phyloP scores from a whole-genome alignment of 2,329 filamentous ascomycete species.

The Colletotrichum viniferum region DNA sequence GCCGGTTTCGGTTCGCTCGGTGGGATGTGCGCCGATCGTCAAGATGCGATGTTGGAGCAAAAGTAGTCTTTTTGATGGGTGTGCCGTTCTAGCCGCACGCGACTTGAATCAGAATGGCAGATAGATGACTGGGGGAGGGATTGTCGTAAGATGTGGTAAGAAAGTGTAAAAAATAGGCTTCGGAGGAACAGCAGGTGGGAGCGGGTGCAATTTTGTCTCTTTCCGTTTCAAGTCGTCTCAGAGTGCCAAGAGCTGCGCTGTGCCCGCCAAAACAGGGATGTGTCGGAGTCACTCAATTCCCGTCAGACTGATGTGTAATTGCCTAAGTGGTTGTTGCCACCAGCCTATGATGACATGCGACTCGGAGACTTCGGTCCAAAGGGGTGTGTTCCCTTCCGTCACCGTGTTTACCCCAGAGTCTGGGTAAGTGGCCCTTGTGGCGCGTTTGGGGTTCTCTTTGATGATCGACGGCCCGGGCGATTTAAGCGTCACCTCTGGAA shows the following conservation, averaged over 20 bases:
- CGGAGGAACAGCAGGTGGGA: neutral
- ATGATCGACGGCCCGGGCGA: neutral
- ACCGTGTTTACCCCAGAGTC: neutral
- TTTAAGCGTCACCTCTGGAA: neutral
- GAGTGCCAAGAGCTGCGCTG: constrained; percentile 3
- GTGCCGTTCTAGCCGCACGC: neutral
- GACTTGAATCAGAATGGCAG: neutral
- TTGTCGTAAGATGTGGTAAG: neutral
- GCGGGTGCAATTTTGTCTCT: constrained; percentile 10
- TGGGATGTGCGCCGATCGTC: neutral
- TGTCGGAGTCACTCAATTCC: neutral
- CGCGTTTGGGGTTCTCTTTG: neutral
- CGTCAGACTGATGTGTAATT: constrained; percentile 16
- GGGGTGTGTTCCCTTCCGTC: neutral
- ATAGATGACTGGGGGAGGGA: neutral
- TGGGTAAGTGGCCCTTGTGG: neutral
- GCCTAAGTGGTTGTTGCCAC: constrained; percentile 8
- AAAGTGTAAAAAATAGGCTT: neutral
- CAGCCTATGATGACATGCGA: neutral
- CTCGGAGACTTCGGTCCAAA: neutral
- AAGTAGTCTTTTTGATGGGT: neutral
- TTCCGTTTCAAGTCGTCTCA: constrained; percentile 12
- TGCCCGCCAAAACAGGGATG: constrained; percentile 9
- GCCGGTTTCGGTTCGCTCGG: neutral
- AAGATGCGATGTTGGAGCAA: neutral